Evolutionary conservation across 306 rosid species (phyloP).

Genomic region (Cicer cuneatum): DNA sequence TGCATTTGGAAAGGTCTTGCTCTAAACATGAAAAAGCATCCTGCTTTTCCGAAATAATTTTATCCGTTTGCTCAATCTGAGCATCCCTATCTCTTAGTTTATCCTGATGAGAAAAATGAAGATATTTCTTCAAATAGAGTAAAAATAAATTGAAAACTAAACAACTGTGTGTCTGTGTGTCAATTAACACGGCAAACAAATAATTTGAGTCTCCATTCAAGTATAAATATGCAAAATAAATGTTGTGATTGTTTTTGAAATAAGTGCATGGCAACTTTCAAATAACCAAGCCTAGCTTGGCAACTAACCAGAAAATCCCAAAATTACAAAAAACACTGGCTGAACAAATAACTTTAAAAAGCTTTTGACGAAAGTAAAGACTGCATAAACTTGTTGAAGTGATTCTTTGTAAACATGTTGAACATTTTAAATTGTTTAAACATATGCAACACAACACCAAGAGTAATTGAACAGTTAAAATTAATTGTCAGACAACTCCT

Average conservation of each 20-base stretch:
- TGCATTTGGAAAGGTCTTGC: conserved; percentile 71
- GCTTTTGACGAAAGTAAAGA: background rate
- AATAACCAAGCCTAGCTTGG: conserved; percentile 1
- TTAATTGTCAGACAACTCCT: background rate
- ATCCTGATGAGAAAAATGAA: conserved; percentile 55
- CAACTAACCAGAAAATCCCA: background rate
- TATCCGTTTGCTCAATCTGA: conserved; percentile 62
- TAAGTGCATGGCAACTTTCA: background rate
- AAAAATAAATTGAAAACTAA: background rate
- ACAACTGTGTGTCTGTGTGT: background rate
- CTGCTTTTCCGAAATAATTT: conserved; percentile 62
- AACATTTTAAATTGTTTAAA: conserved; percentile 13
- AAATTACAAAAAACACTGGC: background rate
- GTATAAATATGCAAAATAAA: background rate
- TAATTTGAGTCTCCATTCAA: conserved; percentile 9
- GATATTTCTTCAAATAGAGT: conserved; percentile 1
- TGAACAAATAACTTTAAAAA: background rate
- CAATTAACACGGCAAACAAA: background rate
- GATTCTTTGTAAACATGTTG: background rate
- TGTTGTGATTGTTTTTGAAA: background rate
- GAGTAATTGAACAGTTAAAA: background rate
- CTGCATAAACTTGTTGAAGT: background rate
- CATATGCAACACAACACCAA: conserved; percentile 10
- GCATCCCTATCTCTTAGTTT: conserved; percentile 72
- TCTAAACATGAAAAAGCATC: conserved; percentile 62